Base-by-base conservation (phyloP, 805 yeast genomes). In the Candida parachauliodes region DNA sequence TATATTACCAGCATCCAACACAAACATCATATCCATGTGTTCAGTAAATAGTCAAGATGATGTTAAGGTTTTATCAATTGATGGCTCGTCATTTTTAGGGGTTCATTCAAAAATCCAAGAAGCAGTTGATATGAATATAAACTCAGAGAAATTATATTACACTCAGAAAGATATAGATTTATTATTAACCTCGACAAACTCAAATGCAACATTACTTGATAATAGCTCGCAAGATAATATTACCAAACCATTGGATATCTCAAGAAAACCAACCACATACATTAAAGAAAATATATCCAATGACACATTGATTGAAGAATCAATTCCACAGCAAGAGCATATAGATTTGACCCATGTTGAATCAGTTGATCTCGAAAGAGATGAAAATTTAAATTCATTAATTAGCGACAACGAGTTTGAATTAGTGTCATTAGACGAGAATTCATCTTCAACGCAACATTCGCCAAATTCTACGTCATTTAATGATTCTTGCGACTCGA, bases 1-100 rank as follows among this genome's bases (percentile, higher is more conserved):
- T 0, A 42, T 68, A n/a, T 65, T 78, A n/a, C 81, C 81, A 0
- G 81, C 81, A 1, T 73, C 82, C 24, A 72, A 75, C 47, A 65
- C 70, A 25, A 60, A 65, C 9, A 72, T 79, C 12, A 59, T 74
- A 12, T 68, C 62, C 17, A 54, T 79, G 60, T 60, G 68, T n/a
- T 57, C 70, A 1, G 49, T 68, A 4, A 40, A 37, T 11, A 48
- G 42, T 28, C 57, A 57, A 16, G 52, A 48, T 11, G 65, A 60
- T 38, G 51, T 58, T 34, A 68, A 63, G 39, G 57, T 79, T 2
- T 44, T 79, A 15, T 74, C 79, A 38, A 65, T 79, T 32, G 85
- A 79, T 51, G 70, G 72, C 0, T 60, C 72, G 3, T 65, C 78
- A 5, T 77, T 68, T 55, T 59, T 79, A 36, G 83, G 84, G 2